Evolutionary conservation across 441 rosid species (phyloP), one percentile per base, ranked within the genome.

Genomic region (Breynia disticha): DNA sequence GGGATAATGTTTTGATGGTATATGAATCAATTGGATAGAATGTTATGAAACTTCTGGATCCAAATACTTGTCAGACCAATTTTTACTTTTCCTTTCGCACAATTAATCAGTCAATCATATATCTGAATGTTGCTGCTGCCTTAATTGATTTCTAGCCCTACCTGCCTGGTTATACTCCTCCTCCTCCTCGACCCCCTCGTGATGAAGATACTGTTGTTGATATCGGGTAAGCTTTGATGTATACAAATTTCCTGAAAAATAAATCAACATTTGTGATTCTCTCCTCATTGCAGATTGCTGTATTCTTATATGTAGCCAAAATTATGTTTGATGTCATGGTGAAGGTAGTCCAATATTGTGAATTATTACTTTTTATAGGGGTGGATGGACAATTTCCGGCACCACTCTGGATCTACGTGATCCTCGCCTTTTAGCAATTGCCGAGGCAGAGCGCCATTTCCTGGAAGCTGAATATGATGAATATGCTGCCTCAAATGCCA

Each of bases 301-400:
- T 13, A 9, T 28, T 28, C 35, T n/a, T 32, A 6, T 39, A 16
- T 20, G 19, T 17, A n/a, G 35, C 35, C 35, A 28, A 28, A 28
- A 28, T 4, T 28, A 4, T 28, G 35, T 28, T 28, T 28, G 35
- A 28, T 28, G 35, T 28, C 35, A 28, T 28, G 35, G 8, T 28
- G 35, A 28, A 41, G 3, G n/a, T 41, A 28, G 37, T 38, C 42
- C 48, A 45, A 41, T 14, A 12, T 65, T 46, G 52, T 69, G 54
- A 41, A 59, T 58, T 21, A 10, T 63, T 50, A 61, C 56, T 56
- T 35, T 38, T 56, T 81, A 69, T 65, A 93, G 97, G 47, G 96
- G 88, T 66, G 93, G 95, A 57, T 89, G 97, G 99, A 86, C 93
- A 56, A 80, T 93, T 63, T 84, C 97, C 49, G 97, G 99, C 41